phyloP scores from a whole-genome alignment of 257 asterid species.

The Parsonsia alboflavescens region DNA sequence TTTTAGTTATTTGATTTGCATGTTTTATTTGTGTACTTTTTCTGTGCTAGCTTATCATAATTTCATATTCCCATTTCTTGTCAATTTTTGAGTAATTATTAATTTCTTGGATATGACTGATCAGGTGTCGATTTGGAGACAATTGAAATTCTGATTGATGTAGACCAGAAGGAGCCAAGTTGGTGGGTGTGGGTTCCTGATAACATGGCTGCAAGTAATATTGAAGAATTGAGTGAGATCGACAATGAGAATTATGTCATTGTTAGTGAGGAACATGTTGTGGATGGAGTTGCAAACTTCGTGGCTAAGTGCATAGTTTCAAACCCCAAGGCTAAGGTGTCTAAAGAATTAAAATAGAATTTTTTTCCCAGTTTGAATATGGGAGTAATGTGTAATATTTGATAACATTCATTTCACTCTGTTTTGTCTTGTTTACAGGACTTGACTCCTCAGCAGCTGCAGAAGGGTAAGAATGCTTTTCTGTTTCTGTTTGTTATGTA shows the following conservation, averaged over 20 bases:
- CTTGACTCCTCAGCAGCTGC: slow-evolving; percentile 70
- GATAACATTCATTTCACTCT: not conserved
- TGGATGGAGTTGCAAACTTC: slow-evolving; percentile 86
- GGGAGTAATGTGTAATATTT: not conserved
- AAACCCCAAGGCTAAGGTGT: slow-evolving; percentile 66
- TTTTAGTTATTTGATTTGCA: no score
- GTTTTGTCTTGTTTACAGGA: slow-evolving; percentile 46
- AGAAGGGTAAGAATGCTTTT: slow-evolving; percentile 45
- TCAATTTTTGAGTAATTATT: not conserved
- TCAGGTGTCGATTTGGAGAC: slow-evolving; percentile 54
- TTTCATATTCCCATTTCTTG: not conserved
- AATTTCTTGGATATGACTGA: slow-evolving; percentile 10
- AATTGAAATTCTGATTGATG: slow-evolving; percentile 55
- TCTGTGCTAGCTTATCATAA: not conserved
- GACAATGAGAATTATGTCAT: slow-evolving; percentile 73
- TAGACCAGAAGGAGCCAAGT: slow-evolving; percentile 72
- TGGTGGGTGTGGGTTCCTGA: slow-evolving; percentile 98
- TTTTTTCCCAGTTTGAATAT: not conserved
- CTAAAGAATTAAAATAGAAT: not conserved
- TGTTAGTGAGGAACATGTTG: slow-evolving; percentile 73
- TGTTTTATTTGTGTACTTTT: no score
- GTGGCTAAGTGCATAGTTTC: slow-evolving; percentile 85
- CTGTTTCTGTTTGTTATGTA: not conserved
- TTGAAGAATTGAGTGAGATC: slow-evolving; percentile 69
- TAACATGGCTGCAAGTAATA: slow-evolving; percentile 43